These are phyloP conservation scores for Letharia columbiana DNA, from an alignment of 495 filamentous ascomycete species.

Conservation along the genomic window DNA sequence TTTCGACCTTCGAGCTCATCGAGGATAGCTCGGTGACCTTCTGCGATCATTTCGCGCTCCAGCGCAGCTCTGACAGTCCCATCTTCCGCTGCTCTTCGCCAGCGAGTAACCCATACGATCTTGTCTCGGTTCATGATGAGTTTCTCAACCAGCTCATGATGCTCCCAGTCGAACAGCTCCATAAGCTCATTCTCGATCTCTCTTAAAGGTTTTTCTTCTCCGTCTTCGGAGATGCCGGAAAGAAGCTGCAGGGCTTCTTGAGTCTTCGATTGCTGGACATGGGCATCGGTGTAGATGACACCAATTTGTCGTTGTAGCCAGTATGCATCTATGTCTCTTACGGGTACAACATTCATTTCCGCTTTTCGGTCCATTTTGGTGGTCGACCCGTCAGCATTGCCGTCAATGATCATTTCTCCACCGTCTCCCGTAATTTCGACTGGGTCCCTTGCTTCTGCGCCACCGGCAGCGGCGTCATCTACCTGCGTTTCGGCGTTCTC, in stretches of 20 bases:
- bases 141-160: constrained; percentile 85
- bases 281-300: constrained; percentile 75
- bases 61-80: constrained; percentile 65
- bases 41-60: constrained; percentile 81
- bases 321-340: constrained; percentile 89
- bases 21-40: constrained; percentile 77
- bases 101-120: constrained; percentile 88
- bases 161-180: constrained; percentile 95
- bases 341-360: constrained; percentile 54
- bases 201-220: constrained; percentile 69
- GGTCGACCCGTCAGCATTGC: constrained; percentile 37
- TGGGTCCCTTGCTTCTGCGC: constrained; percentile 38
- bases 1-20: constrained; percentile 69
- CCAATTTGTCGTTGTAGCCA: constrained; percentile 95
- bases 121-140: constrained; percentile 87
- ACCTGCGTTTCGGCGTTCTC: constrained; percentile 45
- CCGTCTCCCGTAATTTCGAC: constrained; percentile 43
- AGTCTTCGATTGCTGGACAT: constrained; percentile 84
- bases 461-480: constrained; percentile 45
- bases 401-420: constrained; percentile 77
- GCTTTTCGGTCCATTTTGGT: constrained; percentile 36
- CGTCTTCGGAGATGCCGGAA: constrained; percentile 65
- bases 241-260: constrained; percentile 71
- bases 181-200: constrained; percentile 98
- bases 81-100: constrained; percentile 76